A percentile compares a stretch with the other conserved stretches of the same genome.
Evolutionary conservation across 192 early-diverging fungal genomes (phyloP).

Genomic region (Backusella sp.): DNA sequence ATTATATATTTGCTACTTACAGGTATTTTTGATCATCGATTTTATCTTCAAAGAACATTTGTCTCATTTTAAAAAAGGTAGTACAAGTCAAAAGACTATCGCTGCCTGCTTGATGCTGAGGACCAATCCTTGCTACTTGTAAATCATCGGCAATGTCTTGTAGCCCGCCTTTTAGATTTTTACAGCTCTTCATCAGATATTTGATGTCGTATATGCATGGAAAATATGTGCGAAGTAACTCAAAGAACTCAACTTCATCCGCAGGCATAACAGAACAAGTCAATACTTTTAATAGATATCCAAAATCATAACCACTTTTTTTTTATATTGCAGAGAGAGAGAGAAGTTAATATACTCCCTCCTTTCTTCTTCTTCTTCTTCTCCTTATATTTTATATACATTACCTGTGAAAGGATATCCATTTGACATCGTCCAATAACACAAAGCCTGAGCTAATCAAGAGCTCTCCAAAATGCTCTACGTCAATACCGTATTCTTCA

Average conservation of each 20-base stretch:
- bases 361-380: neutral
- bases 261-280: conserved; percentile 88
- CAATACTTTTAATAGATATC: conserved; percentile 94
- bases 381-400: conserved; percentile 25
- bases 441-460: conserved; percentile 97
- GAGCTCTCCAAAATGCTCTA: conserved; percentile 95
- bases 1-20: conserved; percentile 33
- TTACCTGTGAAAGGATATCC: conserved; percentile 96
- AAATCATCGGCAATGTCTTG: conserved; percentile 98
- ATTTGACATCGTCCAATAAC: conserved; percentile 90
- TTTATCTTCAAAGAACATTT: conserved; percentile 93
- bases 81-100: conserved; percentile 94
- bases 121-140: conserved; percentile 88
- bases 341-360: neutral
- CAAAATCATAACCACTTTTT: conserved; percentile 95
- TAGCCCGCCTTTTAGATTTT: conserved; percentile 93
- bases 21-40: conserved; percentile 95
- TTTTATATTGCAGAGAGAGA: neutral
- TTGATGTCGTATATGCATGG: conserved; percentile 99
- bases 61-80: conserved; percentile 98
- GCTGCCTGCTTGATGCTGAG: conserved; percentile 98
- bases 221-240: conserved; percentile 87
- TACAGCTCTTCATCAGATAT: conserved; percentile 95
- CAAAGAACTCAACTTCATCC: conserved; percentile 96
- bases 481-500: conserved; percentile 94